Conservation (phyloP, 2,329 filamentous ascomycete species). For the Plenodomus biglobosus region DNA sequence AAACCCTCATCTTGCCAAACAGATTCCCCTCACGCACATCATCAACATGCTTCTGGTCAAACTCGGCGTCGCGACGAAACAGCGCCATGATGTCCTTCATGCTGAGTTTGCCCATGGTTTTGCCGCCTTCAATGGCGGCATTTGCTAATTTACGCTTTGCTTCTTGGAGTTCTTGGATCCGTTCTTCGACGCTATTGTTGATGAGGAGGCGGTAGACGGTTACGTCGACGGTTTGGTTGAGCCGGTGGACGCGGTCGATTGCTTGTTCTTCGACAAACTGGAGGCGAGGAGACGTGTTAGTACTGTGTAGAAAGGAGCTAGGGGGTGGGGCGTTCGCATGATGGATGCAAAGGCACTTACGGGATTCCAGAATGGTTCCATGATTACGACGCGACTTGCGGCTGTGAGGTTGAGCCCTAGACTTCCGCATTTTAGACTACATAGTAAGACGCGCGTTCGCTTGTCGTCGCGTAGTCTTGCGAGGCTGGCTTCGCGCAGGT, state of each 20-base stretch:
- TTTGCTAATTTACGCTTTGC: conserved; percentile 91
- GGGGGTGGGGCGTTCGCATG: too few species aligned
- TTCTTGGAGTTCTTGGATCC: conserved; percentile 91
- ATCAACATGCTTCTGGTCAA: conserved; percentile 41
- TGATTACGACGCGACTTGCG: conserved; percentile 86
- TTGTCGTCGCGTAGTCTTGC: conserved; percentile 73
- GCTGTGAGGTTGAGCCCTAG: conserved; percentile 93
- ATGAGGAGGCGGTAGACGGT: conserved; percentile 94
- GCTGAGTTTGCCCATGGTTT: conserved; percentile 78
- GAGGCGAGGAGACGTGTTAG: too few species aligned
- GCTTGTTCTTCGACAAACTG: conserved; percentile 98
- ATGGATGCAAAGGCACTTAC: conserved; percentile 52
- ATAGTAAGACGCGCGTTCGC: conserved; percentile 79
- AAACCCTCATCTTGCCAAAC: conserved; percentile 37
- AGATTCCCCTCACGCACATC: conserved; percentile 37
- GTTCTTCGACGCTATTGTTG: conserved; percentile 82
- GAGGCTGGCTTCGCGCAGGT: conserved; percentile 84
- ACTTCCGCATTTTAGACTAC: conserved; percentile 90
- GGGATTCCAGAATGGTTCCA: conserved; percentile 99
- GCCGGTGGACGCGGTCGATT: conserved; percentile 96
- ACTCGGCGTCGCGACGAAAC: conserved; percentile 71
- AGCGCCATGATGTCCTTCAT: conserved; percentile 92
- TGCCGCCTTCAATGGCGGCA: conserved; percentile 82
- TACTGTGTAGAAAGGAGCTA: too few species aligned
- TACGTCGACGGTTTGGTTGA: conserved; percentile 94